Conservation (phyloP, 2,329 filamentous ascomycete species). For the Onygenales sp. region DNA sequence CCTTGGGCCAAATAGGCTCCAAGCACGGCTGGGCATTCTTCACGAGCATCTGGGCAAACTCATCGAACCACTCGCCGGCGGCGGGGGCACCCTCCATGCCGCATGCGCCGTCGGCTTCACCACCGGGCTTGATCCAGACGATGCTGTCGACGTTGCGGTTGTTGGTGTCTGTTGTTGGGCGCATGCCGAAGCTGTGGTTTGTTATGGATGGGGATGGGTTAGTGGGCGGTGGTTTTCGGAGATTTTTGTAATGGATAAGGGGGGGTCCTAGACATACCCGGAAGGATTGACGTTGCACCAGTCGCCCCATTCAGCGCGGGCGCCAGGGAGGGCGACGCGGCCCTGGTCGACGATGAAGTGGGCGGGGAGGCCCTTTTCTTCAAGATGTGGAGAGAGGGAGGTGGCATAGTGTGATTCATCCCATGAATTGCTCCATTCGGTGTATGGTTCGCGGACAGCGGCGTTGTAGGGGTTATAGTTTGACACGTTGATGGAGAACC, state of each 20-base stretch:
- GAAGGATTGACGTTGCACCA: constrained; percentile 38
- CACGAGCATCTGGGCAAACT: constrained; percentile 33
- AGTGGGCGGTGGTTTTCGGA: not conserved
- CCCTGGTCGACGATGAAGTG: constrained; percentile 40
- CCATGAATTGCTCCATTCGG: constrained; percentile 30
- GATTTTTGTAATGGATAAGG: not conserved
- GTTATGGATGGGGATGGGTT: not conserved
- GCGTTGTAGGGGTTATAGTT: constrained; percentile 33
- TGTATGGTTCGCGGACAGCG: constrained; percentile 31
- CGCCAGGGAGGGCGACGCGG: constrained; percentile 29
- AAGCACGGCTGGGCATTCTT: constrained; percentile 26
- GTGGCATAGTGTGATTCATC: constrained; percentile 35
- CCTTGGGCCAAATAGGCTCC: not conserved
- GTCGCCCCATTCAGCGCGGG: constrained; percentile 32
- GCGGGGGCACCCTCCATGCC: constrained; percentile 26
- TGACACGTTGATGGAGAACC: constrained; percentile 38
- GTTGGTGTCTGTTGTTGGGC: constrained; percentile 24
- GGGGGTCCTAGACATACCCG: constrained; percentile 7
- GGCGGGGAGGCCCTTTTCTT: constrained; percentile 30
- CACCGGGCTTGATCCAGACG: constrained; percentile 38
- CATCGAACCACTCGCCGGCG: constrained; percentile 35
- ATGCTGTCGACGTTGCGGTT: constrained; percentile 33
- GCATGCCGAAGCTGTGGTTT: constrained; percentile 24
- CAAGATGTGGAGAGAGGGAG: constrained; percentile 30
- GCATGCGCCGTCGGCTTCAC: constrained; percentile 36